Evolutionary conservation across 2,329 filamentous ascomycete species (phyloP).

Genomic region (Xylaria hypoxylon): DNA sequence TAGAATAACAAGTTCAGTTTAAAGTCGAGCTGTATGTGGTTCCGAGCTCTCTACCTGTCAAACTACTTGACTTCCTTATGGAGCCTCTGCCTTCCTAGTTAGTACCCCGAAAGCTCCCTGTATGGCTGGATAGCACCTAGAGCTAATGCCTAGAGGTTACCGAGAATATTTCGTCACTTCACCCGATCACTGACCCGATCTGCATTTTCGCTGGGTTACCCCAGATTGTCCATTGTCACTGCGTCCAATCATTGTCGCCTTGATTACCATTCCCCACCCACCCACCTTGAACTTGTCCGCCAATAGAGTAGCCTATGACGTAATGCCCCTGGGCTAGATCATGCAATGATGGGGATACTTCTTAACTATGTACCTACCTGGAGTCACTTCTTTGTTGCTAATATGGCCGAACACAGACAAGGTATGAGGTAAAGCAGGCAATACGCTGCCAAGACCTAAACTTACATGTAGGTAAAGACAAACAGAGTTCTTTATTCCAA

Average conservation of each 20-base stretch:
- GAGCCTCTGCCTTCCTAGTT: too few relatives aligned
- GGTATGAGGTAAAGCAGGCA: too few relatives aligned
- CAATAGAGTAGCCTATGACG: constrained; percentile 25
- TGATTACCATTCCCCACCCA: constrained; percentile 23
- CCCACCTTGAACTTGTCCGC: not conserved
- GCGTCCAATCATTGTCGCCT: constrained; percentile 26
- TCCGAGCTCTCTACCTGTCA: too few relatives aligned
- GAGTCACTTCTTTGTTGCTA: not conserved
- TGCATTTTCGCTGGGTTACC: too few relatives aligned
- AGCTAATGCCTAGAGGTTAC: too few relatives aligned
- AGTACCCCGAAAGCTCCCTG: too few relatives aligned
- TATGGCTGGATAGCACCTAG: too few relatives aligned
- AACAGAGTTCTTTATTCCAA: not conserved
- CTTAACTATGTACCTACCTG: not conserved
- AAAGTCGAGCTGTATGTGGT: too few relatives aligned
- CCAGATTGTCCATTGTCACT: not conserved
- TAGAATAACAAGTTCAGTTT: too few relatives aligned
- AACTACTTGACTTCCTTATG: too few relatives aligned
- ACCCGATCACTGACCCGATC: not conserved
- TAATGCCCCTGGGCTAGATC: constrained; percentile 8
- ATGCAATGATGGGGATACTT: not conserved
- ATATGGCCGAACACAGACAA: not conserved
- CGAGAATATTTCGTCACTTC: constrained; percentile 3
- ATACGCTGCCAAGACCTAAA: not conserved
- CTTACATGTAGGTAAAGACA: not conserved